phyloP scores from a whole-genome alignment of 352 stramenopile genomes.

The Globisporangium alternatum region DNA sequence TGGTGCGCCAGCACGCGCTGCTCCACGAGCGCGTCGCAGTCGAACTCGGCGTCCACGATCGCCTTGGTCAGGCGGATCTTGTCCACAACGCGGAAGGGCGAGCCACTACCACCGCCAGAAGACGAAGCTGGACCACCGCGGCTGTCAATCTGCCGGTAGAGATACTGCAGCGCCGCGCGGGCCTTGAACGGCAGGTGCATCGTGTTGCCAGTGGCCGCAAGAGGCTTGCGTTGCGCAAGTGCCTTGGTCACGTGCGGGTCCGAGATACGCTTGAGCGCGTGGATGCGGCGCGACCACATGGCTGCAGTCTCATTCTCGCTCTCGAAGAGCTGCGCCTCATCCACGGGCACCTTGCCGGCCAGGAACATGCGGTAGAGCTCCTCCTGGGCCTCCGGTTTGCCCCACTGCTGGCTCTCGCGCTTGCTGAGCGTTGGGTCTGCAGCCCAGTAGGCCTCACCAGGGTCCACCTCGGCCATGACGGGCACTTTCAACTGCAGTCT shows the following conservation, averaged over 20 bases:
- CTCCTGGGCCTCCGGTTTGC: slow-evolving; percentile 44
- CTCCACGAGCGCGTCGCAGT: slow-evolving; percentile 63
- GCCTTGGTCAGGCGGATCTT: slow-evolving; percentile 76
- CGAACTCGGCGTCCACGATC: slow-evolving; percentile 67
- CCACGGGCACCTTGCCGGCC: slow-evolving; percentile 45
- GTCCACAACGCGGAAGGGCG: slow-evolving; percentile 71
- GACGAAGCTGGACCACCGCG: slow-evolving; percentile 20
- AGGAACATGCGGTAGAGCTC: slow-evolving; percentile 74
- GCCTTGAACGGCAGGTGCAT: slow-evolving; percentile 51
- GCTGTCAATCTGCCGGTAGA: slow-evolving; percentile 65
- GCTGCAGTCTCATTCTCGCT: slow-evolving; percentile 35
- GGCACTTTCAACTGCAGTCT: slow-evolving; percentile 39
- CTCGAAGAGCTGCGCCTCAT: slow-evolving; percentile 67
- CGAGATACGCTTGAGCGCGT: slow-evolving; percentile 41
- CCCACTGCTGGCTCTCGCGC: slow-evolving; percentile 33
- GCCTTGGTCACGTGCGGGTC: slow-evolving; percentile 27
- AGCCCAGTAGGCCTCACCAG: slow-evolving; percentile 34
- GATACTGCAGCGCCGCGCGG: slow-evolving; percentile 51
- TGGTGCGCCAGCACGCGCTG: slow-evolving; percentile 48
- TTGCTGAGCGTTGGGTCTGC: slow-evolving; percentile 20
- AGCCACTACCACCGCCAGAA: slow-evolving; percentile 17
- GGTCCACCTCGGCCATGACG: slow-evolving; percentile 48
- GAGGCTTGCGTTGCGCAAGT: slow-evolving; percentile 3
- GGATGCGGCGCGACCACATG: slow-evolving; percentile 70
- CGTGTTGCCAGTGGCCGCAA: background rate